Percentiles rank a stretch among this genome's conserved stretches.
These are phyloP conservation scores for Candida koratica DNA, from an alignment of 805 yeast genomes.

Conservation along the genomic window DNA sequence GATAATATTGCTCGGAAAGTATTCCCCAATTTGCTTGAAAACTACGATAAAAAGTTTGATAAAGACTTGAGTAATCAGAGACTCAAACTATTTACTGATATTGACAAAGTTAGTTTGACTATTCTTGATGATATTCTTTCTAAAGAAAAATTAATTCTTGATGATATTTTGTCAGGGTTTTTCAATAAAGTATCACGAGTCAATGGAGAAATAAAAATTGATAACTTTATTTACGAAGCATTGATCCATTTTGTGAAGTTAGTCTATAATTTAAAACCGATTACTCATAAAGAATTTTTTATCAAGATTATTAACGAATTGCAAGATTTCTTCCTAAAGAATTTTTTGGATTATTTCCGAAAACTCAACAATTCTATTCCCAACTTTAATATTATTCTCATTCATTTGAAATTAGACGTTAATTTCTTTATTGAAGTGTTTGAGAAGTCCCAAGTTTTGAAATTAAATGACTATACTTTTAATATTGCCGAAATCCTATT, in stretches of 20 bases:
- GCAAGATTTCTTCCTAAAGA: conserved; percentile 33
- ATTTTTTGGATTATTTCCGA: conserved; percentile 30
- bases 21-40: conserved; percentile 29
- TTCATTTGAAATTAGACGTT: conserved; percentile 34
- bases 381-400: conserved; percentile 15
- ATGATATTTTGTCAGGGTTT: conserved; percentile 25
- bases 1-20: conserved; percentile 30
- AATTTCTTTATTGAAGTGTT: conserved; percentile 38
- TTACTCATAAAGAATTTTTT: conserved; percentile 35
- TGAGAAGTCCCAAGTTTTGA: conserved; percentile 30
- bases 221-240: conserved; percentile 37
- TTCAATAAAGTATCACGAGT: conserved; percentile 15
- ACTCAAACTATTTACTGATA: conserved; percentile 38
- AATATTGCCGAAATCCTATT: conserved; percentile 30
- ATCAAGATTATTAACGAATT: conserved; percentile 34
- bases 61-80: conserved; percentile 35
- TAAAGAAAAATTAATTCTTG: conserved; percentile 34
- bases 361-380: conserved; percentile 15
- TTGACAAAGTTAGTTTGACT: conserved; percentile 37
- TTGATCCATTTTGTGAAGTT: conserved; percentile 40
- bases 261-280: conserved; percentile 37
- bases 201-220: conserved; percentile 22
- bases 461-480: conserved; percentile 32
- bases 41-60: conserved; percentile 33
- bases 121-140: conserved; percentile 39